Base-by-base conservation (phyloP, 1,284 basidiomycete genomes). In the Mycosarcoma maydis region DNA sequence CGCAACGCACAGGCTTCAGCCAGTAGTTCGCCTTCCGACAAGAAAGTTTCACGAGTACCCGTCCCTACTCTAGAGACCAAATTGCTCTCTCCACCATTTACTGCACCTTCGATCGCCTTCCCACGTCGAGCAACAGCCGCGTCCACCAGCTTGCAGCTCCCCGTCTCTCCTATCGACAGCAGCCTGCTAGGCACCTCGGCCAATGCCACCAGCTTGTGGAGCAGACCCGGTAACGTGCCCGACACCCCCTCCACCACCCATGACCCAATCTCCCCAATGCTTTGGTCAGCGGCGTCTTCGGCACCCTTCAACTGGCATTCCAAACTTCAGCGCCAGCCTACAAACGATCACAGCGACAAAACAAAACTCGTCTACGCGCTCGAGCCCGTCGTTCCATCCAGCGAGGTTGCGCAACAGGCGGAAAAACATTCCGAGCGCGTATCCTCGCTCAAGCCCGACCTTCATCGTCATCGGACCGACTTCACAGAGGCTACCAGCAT, bases 181-280 rank as follows among this genome's bases (percentile, higher is more conserved):
- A 73, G 72, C 50, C n/a, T 71, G n/a, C 33, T 72, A 0, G 65
- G 62, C 32, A 70, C 71, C 5, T 67, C 68, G 11, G 71, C 48
- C 8, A 40, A 53, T 22, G 62, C 54, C 5, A 70, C 67, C 2
- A 71, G 61, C 19, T 46, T 67, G 13, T 73, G 72, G 72, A 67
- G 67, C 46, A 50, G 58, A 37, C 57, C 61, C 6, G 23, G 44
- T 22, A 54, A 56, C 43, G 43, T 23, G 14, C 68, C 68, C 16
- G 72, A 73, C 27, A 55, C 68, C 13, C 58, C 72, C 19, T 51
- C 54, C 17, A 64, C 64, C 14, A 57, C 64, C 3, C 72, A 70
- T 16, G 67, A 67, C 14, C 20, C 42, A 13, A 34, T 33, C 8
- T 66, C 61, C 3, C 57, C 67, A 17, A 40, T 48, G 40, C 50